Evolutionary conservation across 2,329 filamentous ascomycete species (phyloP).

Genomic region (Arthrinium puccinioides): DNA sequence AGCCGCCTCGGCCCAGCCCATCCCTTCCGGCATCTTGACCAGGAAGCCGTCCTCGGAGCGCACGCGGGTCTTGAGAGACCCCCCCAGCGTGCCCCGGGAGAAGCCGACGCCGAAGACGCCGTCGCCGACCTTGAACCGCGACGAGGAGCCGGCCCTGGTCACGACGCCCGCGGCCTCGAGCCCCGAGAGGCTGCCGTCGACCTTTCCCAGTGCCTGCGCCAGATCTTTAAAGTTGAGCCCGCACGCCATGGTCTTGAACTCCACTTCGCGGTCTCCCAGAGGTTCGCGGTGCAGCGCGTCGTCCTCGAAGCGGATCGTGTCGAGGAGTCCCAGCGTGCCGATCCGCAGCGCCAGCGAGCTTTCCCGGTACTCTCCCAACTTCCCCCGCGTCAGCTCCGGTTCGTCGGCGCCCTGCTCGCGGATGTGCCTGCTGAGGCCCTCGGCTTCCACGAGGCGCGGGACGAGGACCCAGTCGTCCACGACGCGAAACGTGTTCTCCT

Average conservation of each 20-base stretch:
- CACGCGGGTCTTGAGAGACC: slow-evolving; percentile 12
- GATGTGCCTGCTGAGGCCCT: slow-evolving; percentile 11
- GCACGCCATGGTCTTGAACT: slow-evolving; percentile 14
- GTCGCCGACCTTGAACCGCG: slow-evolving; percentile 11
- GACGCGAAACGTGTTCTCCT: slow-evolving; percentile 10
- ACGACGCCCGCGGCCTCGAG: slow-evolving; percentile 15
- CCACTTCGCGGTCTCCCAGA: slow-evolving; percentile 12
- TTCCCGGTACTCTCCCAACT: neutral
- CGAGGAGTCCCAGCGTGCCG: slow-evolving; percentile 10
- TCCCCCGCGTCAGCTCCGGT: neutral
- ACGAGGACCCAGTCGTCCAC: slow-evolving; percentile 7
- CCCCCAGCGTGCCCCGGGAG: slow-evolving; percentile 4
- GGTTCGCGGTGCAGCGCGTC: slow-evolving; percentile 6
- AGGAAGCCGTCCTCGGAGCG: slow-evolving; percentile 12
- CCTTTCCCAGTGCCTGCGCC: slow-evolving; percentile 8
- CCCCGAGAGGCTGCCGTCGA: slow-evolving; percentile 5
- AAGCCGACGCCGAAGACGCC: slow-evolving; percentile 13
- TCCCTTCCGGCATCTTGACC: slow-evolving; percentile 8
- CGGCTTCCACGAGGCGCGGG: slow-evolving; percentile 11
- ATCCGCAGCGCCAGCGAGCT: slow-evolving; percentile 8
- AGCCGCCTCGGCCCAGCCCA: slow-evolving; percentile 13
- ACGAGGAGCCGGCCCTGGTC: slow-evolving; percentile 9
- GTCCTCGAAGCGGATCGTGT: slow-evolving; percentile 14
- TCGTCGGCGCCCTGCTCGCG: slow-evolving; percentile 1
- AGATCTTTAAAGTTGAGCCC: slow-evolving; percentile 12